A percentile compares a stretch with the other conserved stretches of the same genome.
Evolutionary conservation across 352 stramenopile species (phyloP).

Genomic region (Phytophthora fragariae): DNA sequence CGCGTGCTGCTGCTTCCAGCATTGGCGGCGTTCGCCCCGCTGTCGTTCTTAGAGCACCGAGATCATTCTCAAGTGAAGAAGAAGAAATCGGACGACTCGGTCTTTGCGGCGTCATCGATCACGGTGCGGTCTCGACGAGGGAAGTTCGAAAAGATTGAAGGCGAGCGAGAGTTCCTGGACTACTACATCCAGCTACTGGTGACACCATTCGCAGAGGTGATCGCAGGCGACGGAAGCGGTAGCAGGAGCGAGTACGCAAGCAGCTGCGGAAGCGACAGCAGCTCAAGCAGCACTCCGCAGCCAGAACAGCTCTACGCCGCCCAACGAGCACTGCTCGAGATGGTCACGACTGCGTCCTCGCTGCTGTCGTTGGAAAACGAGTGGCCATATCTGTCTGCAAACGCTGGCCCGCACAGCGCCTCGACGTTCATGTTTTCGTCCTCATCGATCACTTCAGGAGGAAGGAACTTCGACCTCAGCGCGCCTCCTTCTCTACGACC

Average conservation of each 20-base stretch:
- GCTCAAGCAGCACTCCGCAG: background rate
- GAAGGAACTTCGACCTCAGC: background rate
- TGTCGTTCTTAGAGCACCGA: conserved; percentile 52
- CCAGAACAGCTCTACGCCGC: conserved; percentile 10
- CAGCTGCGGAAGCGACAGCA: background rate
- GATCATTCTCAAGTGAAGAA: conserved; percentile 15
- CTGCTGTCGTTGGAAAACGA: conserved; percentile 1
- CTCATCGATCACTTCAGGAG: conserved; percentile 3
- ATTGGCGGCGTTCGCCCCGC: conserved; percentile 45
- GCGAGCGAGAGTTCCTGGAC: conserved; percentile 54
- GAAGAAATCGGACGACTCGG: conserved; percentile 20
- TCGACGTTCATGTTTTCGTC: conserved; percentile 9
- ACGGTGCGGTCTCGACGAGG: conserved; percentile 43
- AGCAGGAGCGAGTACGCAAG: background rate
- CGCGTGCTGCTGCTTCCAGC: conserved; percentile 52
- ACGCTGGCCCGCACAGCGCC: background rate
- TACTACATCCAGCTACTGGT: conserved; percentile 41
- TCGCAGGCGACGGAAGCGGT: conserved; percentile 8
- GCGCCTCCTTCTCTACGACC: background rate
- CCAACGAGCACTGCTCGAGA: conserved; percentile 11
- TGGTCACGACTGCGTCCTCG: background rate
- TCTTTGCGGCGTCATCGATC: conserved; percentile 36
- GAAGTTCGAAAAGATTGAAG: conserved; percentile 43
- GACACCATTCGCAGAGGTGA: background rate
- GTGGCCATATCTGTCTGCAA: conserved; percentile 11